phyloP scores from a whole-genome alignment of 257 asterid genomes.

The Leptodermis oblonga region DNA sequence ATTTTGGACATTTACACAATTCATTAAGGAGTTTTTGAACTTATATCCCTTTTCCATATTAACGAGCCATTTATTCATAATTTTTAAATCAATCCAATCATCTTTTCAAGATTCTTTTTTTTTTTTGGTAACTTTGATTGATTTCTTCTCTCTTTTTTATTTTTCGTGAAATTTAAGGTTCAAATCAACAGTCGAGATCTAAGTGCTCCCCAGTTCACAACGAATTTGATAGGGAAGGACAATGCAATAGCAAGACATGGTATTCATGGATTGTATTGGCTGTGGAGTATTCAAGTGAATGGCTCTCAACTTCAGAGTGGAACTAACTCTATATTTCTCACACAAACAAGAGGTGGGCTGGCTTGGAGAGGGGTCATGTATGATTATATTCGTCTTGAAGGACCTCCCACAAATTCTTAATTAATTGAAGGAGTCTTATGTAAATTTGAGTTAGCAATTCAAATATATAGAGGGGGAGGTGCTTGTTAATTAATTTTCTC shows the following conservation, averaged over 20 bases:
- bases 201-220: conserved; percentile 38
- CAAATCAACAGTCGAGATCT: conserved; percentile 35
- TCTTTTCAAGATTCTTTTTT: neutral
- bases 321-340: conserved; percentile 45
- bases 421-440: too few relatives aligned
- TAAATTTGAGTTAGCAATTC: too few relatives aligned
- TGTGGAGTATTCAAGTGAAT: conserved; percentile 37
- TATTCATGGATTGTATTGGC: conserved; percentile 67
- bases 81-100: neutral
- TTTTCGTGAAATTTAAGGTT: conserved; percentile 28
- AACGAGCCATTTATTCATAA: neutral
- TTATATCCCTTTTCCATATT: neutral
- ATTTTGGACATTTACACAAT: too few relatives aligned
- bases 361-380: conserved; percentile 70
- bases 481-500: too few relatives aligned
- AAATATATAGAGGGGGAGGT: neutral
- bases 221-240: conserved; percentile 63
- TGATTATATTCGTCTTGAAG: conserved; percentile 79
- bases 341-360: conserved; percentile 41
- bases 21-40: too few relatives aligned
- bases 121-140: too few relatives aligned
- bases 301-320: conserved; percentile 32
- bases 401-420: conserved; percentile 25
- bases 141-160: neutral
- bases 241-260: conserved; percentile 88